Evolutionary conservation across 768 basidiomycete genomes (phyloP), one percentile per base, ranked within the genome.

Genomic region (Infundibulicybe gibba): DNA sequence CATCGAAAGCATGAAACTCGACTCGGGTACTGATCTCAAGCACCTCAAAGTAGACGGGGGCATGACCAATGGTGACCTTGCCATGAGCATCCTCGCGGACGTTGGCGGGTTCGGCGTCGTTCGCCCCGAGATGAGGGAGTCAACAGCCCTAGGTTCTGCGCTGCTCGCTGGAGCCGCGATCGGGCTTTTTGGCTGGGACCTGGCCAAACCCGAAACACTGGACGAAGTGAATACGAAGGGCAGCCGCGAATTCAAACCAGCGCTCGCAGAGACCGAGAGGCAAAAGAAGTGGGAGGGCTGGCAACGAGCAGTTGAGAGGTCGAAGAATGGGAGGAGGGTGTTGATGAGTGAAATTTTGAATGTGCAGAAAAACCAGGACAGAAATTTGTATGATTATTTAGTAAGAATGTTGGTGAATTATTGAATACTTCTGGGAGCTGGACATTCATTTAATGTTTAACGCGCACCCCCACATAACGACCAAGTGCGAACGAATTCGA

Each of bases 91-190:
- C 40, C 75, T 94, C 49, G 90, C 90, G 3, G 87, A 97, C 62
- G 72, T 95, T 37, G 92, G 94, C 25, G 95, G 94, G 12, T 94
- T 97, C 67, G 83, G 81, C 21, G 90, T 99, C 52, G 72, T 94
- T 49, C 76, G 97, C 45, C 97, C 95, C 10, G 85, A 91, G 60
- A 99, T 99, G 97, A 74, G 95, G 62, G 97, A 99, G 91, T 94
- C 91, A 2, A 99, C 97, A 13, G 97, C 97, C 2, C 75, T 99
- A 41, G 97, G 97, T 15, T 91, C 94, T 8, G 97, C 97, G 17
- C 71, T 99, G 45, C 82, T 97, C 25, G 97, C 97, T 13, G 97
- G 90, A 20, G 80, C 88, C 32, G 93, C 97, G 2, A 77, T 98
- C 42, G 70, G 76, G 5, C 72, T 97, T 17, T 94, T 90, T 58